A percentile compares a stretch with the other conserved stretches of the same genome.
phyloP scores from a whole-genome alignment of 1,139 yeast genomes.

The Meyerozyma carpophila region DNA sequence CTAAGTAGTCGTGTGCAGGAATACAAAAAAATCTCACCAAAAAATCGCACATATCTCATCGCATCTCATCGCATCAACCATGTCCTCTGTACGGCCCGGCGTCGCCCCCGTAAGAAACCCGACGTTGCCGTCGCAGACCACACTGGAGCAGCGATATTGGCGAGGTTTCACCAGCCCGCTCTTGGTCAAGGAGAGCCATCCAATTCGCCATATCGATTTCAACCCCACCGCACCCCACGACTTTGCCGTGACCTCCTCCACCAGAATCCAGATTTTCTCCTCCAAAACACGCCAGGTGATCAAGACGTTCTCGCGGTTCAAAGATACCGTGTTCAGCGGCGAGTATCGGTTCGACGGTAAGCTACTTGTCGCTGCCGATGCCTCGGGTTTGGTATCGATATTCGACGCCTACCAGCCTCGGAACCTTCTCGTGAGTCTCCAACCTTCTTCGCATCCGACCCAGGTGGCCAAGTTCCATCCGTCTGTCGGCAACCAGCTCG shows the following conservation, averaged over 20 bases:
- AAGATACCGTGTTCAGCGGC: constrained; percentile 84
- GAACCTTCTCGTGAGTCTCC: constrained; percentile 69
- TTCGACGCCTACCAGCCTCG: constrained; percentile 79
- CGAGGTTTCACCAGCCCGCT: constrained; percentile 79
- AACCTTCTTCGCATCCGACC: constrained; percentile 81
- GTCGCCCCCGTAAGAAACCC: constrained; percentile 69
- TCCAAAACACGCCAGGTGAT: constrained; percentile 88
- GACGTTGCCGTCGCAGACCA: constrained; percentile 69
- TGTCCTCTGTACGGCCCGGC: constrained; percentile 78
- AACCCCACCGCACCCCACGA: constrained; percentile 86
- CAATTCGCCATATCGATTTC: constrained; percentile 82
- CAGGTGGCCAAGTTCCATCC: constrained; percentile 95
- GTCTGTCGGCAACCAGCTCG: constrained; percentile 58
- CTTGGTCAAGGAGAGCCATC: constrained; percentile 87
- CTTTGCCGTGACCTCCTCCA: constrained; percentile 89
- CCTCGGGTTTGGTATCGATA: constrained; percentile 78
- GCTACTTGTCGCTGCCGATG: constrained; percentile 81
- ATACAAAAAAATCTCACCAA: background rate
- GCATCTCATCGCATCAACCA: constrained; percentile 16
- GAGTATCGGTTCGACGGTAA: constrained; percentile 82
- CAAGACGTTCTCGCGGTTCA: constrained; percentile 85
- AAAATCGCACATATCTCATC: background rate
- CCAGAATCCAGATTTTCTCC: constrained; percentile 87
- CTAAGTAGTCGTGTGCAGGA: background rate
- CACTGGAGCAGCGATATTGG: constrained; percentile 96